phyloP scores from a whole-genome alignment of 2,329 filamentous ascomycete genomes.

The Exophiala sp. region DNA sequence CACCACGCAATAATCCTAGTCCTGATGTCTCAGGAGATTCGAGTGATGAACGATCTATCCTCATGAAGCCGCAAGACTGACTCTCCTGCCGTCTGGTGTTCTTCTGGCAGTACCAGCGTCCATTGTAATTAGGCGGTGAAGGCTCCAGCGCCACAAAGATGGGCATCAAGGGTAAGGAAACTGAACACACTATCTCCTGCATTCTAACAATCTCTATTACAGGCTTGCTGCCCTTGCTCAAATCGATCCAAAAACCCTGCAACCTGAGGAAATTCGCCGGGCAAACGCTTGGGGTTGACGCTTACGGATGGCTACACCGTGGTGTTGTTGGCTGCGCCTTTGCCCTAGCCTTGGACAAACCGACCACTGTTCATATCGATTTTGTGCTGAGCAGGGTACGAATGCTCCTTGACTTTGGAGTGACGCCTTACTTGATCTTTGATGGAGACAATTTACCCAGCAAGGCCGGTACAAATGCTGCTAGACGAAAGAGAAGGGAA shows the following conservation, averaged over 20 bases:
- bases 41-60: not conserved
- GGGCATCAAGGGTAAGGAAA: constrained; percentile 43
- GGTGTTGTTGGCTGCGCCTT: constrained; percentile 86
- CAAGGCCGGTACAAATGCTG: constrained; percentile 81
- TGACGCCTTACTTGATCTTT: constrained; percentile 93
- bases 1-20: too few relatives aligned
- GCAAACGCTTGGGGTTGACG: constrained; percentile 89
- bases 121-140: constrained; percentile 21
- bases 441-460: constrained; percentile 93
- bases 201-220: not conserved
- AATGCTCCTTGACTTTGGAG: constrained; percentile 90
- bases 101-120: not conserved
- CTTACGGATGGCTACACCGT: constrained; percentile 96
- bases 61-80: not conserved
- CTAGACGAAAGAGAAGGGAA: constrained; percentile 69
- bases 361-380: constrained; percentile 87
- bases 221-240: constrained; percentile 87
- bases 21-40: too few relatives aligned
- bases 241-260: constrained; percentile 89
- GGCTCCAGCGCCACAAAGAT: constrained; percentile 28
- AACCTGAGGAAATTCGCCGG: constrained; percentile 83
- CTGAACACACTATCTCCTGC: not conserved
- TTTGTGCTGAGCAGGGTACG: constrained; percentile 85
- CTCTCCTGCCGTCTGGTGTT: not conserved
- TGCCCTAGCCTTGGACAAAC: constrained; percentile 83